Percentiles rank a stretch among this genome's conserved stretches.
Conservation (phyloP, 1,139 yeast genomes). For the Geotrichum europaeum region DNA sequence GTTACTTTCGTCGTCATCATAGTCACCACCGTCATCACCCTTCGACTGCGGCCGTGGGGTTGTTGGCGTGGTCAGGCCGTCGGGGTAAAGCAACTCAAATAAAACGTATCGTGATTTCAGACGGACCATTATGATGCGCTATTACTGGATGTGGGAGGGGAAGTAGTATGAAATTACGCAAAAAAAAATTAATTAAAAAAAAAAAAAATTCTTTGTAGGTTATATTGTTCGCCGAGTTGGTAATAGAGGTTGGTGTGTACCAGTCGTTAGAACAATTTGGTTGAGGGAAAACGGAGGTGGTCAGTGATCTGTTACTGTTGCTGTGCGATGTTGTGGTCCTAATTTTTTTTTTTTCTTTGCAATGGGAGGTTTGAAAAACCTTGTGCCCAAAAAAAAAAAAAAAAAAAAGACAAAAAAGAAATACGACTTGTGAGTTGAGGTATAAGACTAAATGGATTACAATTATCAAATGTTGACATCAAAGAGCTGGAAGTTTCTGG, state of each 20-base stretch:
- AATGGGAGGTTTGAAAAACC: neutral
- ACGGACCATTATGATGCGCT: slow-evolving; percentile 65
- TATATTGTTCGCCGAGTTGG: neutral
- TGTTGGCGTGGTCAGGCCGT: slow-evolving; percentile 14
- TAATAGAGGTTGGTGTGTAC: neutral
- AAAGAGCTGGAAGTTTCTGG: too few relatives aligned
- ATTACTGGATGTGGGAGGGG: neutral
- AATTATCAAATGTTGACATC: too few relatives aligned
- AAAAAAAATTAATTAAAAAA: neutral
- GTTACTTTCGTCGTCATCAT: slow-evolving; percentile 35
- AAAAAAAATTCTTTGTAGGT: neutral
- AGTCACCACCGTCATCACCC: neutral
- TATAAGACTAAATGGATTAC: too few relatives aligned
- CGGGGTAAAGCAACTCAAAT: slow-evolving; percentile 70
- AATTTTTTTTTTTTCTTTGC: neutral
- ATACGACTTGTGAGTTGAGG: too few relatives aligned
- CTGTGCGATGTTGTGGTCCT: neutral
- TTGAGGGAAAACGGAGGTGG: neutral
- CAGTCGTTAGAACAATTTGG: neutral
- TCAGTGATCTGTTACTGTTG: neutral
- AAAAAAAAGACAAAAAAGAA: too few relatives aligned
- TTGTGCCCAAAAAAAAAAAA: too few relatives aligned
- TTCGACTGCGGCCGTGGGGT: neutral
- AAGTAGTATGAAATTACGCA: neutral
- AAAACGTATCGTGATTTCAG: slow-evolving; percentile 77